A percentile compares a stretch with the other conserved stretches of the same genome.
phyloP scores from a whole-genome alignment of 1,284 basidiomycete species.

The Ustilago bromivora region DNA sequence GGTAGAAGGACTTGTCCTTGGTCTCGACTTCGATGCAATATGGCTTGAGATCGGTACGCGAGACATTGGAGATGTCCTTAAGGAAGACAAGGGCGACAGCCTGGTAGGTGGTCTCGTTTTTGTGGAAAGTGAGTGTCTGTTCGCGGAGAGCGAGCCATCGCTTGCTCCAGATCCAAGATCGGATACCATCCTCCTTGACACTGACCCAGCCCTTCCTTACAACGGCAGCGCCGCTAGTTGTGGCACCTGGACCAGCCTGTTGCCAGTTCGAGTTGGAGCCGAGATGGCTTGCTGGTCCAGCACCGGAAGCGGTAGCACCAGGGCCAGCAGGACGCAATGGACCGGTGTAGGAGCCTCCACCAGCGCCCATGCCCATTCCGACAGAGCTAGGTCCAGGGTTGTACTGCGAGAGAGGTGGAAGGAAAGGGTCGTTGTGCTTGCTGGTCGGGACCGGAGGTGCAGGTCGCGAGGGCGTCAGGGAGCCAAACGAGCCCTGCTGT shows the following conservation, averaged over 20 bases:
- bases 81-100: slow-evolving; percentile 78
- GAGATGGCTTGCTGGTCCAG: slow-evolving; percentile 32
- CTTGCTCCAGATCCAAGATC: slow-evolving; percentile 91
- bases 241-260: slow-evolving; percentile 47
- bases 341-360: slow-evolving; percentile 64
- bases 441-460: slow-evolving; percentile 61
- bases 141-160: slow-evolving; percentile 90
- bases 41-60: slow-evolving; percentile 90
- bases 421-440: slow-evolving; percentile 55
- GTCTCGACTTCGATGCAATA: slow-evolving; percentile 84
- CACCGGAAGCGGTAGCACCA: slow-evolving; percentile 37
- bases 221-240: slow-evolving; percentile 54
- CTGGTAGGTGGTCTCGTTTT: slow-evolving; percentile 82
- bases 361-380: slow-evolving; percentile 45
- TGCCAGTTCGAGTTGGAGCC: slow-evolving; percentile 44
- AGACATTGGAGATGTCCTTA: slow-evolving; percentile 85
- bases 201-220: slow-evolving; percentile 68
- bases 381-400: slow-evolving; percentile 29
- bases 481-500: slow-evolving; percentile 44
- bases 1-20: slow-evolving; percentile 80
- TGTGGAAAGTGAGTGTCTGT: slow-evolving; percentile 84
- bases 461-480: slow-evolving; percentile 60
- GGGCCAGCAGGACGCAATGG: slow-evolving; percentile 61
- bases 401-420: slow-evolving; percentile 59
- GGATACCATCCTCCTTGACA: slow-evolving; percentile 69